Base-by-base conservation (phyloP, 768 basidiomycete species). In the Phanerodontia chrysosporium region DNA sequence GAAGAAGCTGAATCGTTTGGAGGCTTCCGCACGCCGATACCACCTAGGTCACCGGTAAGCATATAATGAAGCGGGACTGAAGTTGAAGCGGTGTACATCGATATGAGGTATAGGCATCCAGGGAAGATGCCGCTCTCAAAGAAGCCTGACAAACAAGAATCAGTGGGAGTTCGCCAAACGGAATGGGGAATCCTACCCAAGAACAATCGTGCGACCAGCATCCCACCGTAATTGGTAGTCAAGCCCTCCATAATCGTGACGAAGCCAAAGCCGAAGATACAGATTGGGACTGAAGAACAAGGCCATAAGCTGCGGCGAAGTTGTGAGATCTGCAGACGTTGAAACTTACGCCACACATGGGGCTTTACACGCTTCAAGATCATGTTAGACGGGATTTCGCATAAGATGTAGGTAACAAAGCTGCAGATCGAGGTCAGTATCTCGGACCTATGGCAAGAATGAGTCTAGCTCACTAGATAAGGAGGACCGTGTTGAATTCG, bases 131-230 rank as follows among this genome's bases (percentile, higher is more conserved):
- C 67, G 51, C 64, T 67, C 59, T 70, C 68, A 55, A 67, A 66
- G 14, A 72, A 27, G 24, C 64, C 64, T 64, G 25, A 22, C 28
- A 42, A 10, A 22, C 12, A 3, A 46, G 35, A 1, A 13, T 39
- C 3, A 45, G 24, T 1, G 12, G 16, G 27, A 21, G 14, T 22
- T 16, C 16, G 32, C 7, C 32, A 7, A 14, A 1, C 14, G 35
- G 36, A 7, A 1, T 28, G n/a, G 22, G 28, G 36, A 44, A 25
- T 4, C 54, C 14, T 57, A 57, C 75, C 76, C 6, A 76, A 64
- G 61, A 75, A 71, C 61, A 78, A 73, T 28, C 77, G 69, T 42
- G 72, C 71, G 16, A 70, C 70, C 21, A 77, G 65, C 51, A 78
- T 67, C 0, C 76, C 76, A 27, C 63, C 67, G 44, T 70, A 68